phyloP scores from a whole-genome alignment of 352 stramenopile species.

The Globisporangium abappressorium region DNA sequence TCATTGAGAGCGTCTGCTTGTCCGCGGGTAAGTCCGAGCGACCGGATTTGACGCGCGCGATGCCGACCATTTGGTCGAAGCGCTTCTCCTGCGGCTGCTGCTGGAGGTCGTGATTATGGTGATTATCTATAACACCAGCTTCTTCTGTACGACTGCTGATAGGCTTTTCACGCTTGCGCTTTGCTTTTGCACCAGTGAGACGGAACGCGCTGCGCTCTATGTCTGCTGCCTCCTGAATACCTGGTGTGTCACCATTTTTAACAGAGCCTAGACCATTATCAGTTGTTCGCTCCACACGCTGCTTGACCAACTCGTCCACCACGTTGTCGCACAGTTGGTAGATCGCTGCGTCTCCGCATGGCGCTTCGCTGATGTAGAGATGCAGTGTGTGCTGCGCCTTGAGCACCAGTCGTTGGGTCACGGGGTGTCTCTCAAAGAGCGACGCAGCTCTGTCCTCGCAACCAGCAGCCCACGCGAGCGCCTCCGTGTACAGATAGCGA shows the following conservation, averaged over 20 bases:
- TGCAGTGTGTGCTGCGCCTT: slow-evolving; percentile 70
- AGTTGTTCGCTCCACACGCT: slow-evolving; percentile 28
- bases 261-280: background rate
- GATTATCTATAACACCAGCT: background rate
- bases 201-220: slow-evolving; percentile 43
- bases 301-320: slow-evolving; percentile 51
- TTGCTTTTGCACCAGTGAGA: slow-evolving; percentile 61
- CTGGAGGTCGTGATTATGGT: background rate
- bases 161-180: slow-evolving; percentile 27
- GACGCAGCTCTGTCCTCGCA: slow-evolving; percentile 26
- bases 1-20: slow-evolving; percentile 90
- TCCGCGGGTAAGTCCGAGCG: slow-evolving; percentile 86
- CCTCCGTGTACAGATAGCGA: slow-evolving; percentile 83
- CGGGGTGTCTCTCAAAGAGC: slow-evolving; percentile 41
- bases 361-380: slow-evolving; percentile 91
- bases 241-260: background rate
- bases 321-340: slow-evolving; percentile 82
- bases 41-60: slow-evolving; percentile 89
- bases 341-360: slow-evolving; percentile 93
- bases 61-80: slow-evolving; percentile 67
- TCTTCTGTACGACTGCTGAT: background rate
- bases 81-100: slow-evolving; percentile 30
- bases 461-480: slow-evolving; percentile 27
- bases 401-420: slow-evolving; percentile 42
- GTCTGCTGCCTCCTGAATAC: background rate